phyloP scores from a whole-genome alignment of 2,329 filamentous ascomycete species.

The Botrytis tulipae region DNA sequence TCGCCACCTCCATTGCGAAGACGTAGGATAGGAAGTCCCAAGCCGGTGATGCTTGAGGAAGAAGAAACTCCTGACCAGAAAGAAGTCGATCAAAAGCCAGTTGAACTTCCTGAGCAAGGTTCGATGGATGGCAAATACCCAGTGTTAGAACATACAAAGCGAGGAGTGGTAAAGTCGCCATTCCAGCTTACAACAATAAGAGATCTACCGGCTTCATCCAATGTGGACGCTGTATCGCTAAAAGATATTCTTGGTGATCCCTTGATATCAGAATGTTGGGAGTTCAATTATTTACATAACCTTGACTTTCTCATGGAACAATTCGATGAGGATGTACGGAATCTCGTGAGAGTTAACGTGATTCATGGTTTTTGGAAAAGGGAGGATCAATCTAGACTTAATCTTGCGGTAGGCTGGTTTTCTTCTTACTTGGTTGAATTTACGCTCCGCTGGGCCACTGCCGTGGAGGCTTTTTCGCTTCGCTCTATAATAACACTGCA shows the following conservation, averaged over 20 bases:
- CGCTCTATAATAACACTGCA: neutral
- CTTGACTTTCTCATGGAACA: conserved; percentile 58
- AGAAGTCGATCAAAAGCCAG: neutral
- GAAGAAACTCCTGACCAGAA: neutral
- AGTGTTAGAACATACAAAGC: neutral
- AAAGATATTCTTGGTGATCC: conserved; percentile 60
- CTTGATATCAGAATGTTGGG: conserved; percentile 54
- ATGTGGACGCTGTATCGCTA: conserved; percentile 55
- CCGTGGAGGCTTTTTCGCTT: neutral
- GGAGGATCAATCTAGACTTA: conserved; percentile 55
- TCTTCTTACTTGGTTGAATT: neutral
- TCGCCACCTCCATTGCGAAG: conserved; percentile 36
- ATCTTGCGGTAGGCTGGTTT: conserved; percentile 44
- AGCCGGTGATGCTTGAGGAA: neutral
- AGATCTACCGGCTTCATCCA: conserved; percentile 51
- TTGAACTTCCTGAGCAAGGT: neutral
- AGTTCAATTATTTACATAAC: conserved; percentile 56
- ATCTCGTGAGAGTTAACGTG: conserved; percentile 54
- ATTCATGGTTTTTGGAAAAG: conserved; percentile 66
- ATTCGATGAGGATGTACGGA: conserved; percentile 54
- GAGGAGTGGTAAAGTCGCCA: conserved; percentile 46
- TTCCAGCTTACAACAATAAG: conserved; percentile 57
- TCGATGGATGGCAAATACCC: neutral
- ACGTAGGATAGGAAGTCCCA: neutral
- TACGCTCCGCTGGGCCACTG: neutral